Conservation (phyloP, 140 eudicot genomes). For the Stevia rebaudiana region DNA sequence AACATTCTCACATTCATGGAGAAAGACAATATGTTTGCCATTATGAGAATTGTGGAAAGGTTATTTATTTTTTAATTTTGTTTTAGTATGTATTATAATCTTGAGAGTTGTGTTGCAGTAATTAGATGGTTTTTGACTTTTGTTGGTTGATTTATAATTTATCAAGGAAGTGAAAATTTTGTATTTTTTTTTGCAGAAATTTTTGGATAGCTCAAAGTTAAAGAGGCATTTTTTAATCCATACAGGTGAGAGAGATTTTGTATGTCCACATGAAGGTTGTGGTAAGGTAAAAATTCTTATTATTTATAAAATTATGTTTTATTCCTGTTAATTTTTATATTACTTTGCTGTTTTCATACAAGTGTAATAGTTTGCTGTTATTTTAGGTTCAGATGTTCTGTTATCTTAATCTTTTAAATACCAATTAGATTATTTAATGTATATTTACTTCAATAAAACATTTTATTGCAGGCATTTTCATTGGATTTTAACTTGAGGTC, state of each 20-base stretch:
- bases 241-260: slow-evolving; percentile 93
- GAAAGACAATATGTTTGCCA: slow-evolving; percentile 91
- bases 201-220: slow-evolving; percentile 93
- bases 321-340: background rate
- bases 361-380: background rate
- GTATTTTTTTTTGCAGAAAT: slow-evolving; percentile 64
- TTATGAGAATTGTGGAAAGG: slow-evolving; percentile 86
- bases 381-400: background rate
- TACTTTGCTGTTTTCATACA: background rate
- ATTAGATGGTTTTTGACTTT: background rate
- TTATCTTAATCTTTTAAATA: background rate
- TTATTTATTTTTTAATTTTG: slow-evolving; percentile 13
- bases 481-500: slow-evolving; percentile 91
- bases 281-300: slow-evolving; percentile 62
- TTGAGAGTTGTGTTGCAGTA: slow-evolving; percentile 1
- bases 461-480: slow-evolving; percentile 76
- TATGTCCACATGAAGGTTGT: slow-evolving; percentile 97
- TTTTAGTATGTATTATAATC: background rate
- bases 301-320: background rate
- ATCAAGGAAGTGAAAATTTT: slow-evolving; percentile 8
- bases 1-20: slow-evolving; percentile 96
- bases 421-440: background rate
- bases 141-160: slow-evolving; percentile 5
- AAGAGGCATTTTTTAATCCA: slow-evolving; percentile 91
- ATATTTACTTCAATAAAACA: background rate